Conservation (phyloP, 192 early-diverging fungal genomes). For the Coemansia reversa region DNA sequence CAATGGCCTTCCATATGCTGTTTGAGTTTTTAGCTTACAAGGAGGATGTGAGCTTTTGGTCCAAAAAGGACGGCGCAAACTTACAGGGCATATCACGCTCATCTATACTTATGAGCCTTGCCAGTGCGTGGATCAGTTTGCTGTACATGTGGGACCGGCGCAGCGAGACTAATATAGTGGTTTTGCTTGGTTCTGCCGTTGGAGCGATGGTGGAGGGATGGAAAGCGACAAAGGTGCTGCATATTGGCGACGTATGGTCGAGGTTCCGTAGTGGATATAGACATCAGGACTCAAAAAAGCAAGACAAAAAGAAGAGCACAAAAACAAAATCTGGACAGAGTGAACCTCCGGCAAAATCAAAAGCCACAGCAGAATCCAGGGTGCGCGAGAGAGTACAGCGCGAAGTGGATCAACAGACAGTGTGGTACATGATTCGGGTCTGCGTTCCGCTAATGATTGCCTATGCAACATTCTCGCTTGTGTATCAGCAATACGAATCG, state of each 20-base stretch:
- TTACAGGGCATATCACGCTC: conserved; percentile 54
- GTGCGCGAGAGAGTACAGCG: conserved; percentile 35
- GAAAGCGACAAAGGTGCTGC: conserved; percentile 53
- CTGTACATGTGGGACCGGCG: conserved; percentile 56
- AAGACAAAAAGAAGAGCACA: background rate
- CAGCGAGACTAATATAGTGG: conserved; percentile 54
- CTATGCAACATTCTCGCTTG: conserved; percentile 55
- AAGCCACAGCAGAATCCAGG: background rate
- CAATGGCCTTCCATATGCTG: conserved; percentile 54
- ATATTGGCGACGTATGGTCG: conserved; percentile 16
- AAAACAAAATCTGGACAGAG: background rate
- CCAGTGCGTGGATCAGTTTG: conserved; percentile 51
- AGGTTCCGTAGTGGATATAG: background rate
- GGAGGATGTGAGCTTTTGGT: conserved; percentile 59
- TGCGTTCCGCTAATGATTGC: conserved; percentile 50
- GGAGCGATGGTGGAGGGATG: conserved; percentile 55
- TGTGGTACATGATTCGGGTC: conserved; percentile 51
- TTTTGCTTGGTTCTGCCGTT: conserved; percentile 45
- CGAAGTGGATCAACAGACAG: conserved; percentile 53
- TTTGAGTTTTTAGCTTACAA: conserved; percentile 62
- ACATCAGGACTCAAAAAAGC: background rate
- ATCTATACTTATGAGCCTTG: conserved; percentile 53
- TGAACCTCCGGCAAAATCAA: background rate
- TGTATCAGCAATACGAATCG: conserved; percentile 52
- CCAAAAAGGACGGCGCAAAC: conserved; percentile 24